Conservation (phyloP, 805 yeast species). For the Metschnikowia hibisci region DNA sequence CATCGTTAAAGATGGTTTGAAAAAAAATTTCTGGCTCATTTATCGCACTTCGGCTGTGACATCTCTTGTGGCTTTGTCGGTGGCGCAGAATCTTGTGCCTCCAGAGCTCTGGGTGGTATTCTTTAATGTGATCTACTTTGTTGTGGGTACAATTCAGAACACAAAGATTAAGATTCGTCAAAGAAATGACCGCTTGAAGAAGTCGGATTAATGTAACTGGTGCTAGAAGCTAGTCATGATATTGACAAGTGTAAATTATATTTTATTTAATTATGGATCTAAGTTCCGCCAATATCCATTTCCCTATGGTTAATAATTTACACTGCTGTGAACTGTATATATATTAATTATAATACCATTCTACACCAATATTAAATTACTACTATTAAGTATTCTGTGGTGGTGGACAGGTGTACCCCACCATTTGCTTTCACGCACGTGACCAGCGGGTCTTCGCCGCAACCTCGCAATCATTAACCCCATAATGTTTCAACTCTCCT, state of each 20-base stretch:
- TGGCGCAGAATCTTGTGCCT: conserved; percentile 55
- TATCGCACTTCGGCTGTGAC: conserved; percentile 53
- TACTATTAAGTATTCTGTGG: too few relatives aligned
- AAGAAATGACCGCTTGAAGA: conserved; percentile 10
- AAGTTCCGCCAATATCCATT: too few relatives aligned
- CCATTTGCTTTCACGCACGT: background rate
- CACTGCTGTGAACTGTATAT: too few relatives aligned
- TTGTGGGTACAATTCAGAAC: conserved; percentile 61
- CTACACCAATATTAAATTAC: too few relatives aligned
- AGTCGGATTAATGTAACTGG: conserved; percentile 3
- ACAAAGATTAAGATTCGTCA: conserved; percentile 43
- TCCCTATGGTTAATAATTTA: too few relatives aligned
- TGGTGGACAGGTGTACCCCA: too few relatives aligned
- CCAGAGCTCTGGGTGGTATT: conserved; percentile 66
- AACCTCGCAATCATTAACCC: background rate
- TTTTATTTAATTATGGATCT: too few relatives aligned
- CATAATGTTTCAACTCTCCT: conserved; percentile 13
- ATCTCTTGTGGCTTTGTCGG: conserved; percentile 45
- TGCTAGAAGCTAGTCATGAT: too few relatives aligned
- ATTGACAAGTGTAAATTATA: too few relatives aligned
- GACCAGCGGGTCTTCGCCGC: conserved; percentile 3
- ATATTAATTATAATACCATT: too few relatives aligned
- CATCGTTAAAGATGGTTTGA: conserved; percentile 31
- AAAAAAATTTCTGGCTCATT: conserved; percentile 42
- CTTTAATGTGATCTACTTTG: conserved; percentile 53